Evolutionary conservation across 139 green algal species (phyloP), one percentile per base, ranked within the genome.

Genomic region (Chlamydomonas eustigma): DNA sequence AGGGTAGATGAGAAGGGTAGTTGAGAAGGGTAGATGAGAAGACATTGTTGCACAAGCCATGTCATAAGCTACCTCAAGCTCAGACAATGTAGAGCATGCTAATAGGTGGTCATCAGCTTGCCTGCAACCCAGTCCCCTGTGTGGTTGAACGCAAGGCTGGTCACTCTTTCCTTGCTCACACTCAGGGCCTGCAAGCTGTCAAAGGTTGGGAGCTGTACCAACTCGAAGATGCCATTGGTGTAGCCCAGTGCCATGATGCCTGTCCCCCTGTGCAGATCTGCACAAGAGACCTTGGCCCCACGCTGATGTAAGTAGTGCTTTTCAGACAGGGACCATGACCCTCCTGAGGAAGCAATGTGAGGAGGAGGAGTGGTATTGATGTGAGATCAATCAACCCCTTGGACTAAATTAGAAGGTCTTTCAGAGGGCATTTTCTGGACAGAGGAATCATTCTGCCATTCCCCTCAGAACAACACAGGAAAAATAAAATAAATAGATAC

Each of bases 141-240:
- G 22, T 81, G 36, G 73, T 93, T 97, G 88, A 97, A 98, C 1
- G 83, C 73, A 12, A 92, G 74, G 1, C 85, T 76, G 18, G 66
- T 93, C 50, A 98, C 80, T 5, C 76, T 63, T 78, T 94, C 88
- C 5, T 83, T 80, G 30, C 82, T 86, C 52, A 91, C 66, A 63
- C 58, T 83, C 51, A 96, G 84, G 2, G 85, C 81, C 52, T 94
- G 90, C 12, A 94, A 52, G 34, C 75, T 76, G 4, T 86, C 69
- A 39, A 95, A 94, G 24, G 90, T 91, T 0, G 95, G 94, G 79
- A 99, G 84, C 87, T 95, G 87, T 64, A 90, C 84, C 68, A 99
- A 80, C 30, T 97, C 91, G 79, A 99, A 98, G 37, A 96, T 70
- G 67, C 95, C 95, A 39, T 84, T 86, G 73, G 80, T 91, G 83